Conservation (phyloP, 257 asterid species). For the Eucommia ulmoides region DNA sequence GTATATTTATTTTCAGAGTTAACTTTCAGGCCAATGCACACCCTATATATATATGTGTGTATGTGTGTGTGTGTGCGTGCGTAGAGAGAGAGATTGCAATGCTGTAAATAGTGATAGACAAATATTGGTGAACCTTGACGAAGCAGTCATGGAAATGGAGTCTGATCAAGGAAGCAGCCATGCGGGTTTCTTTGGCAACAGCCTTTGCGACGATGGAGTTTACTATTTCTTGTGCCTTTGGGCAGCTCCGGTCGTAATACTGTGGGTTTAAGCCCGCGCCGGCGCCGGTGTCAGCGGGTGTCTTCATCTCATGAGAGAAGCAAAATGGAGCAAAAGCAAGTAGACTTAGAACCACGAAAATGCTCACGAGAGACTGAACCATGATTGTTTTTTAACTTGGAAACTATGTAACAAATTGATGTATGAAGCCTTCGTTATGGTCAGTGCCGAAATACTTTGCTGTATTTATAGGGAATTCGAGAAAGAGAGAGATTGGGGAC, state of each 20-base stretch:
- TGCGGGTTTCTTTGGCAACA: constrained; percentile 26
- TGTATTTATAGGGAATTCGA: not conserved
- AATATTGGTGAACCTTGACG: constrained; percentile 41
- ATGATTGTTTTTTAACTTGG: constrained; percentile 3
- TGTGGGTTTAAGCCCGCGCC: too few relatives aligned
- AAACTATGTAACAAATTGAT: too few relatives aligned
- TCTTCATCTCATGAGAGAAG: constrained; percentile 13
- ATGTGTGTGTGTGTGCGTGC: too few relatives aligned
- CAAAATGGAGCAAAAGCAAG: constrained; percentile 16
- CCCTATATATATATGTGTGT: too few relatives aligned
- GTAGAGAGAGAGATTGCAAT: too few relatives aligned
- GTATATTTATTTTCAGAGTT: too few relatives aligned
- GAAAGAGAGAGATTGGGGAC: not conserved
- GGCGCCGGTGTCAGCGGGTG: too few relatives aligned
- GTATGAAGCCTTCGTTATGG: not conserved
- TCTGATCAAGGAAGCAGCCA: constrained; percentile 51
- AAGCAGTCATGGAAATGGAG: constrained; percentile 52
- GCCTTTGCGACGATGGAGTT: constrained; percentile 20
- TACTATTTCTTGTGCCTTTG: constrained; percentile 18
- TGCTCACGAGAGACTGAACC: constrained; percentile 9
- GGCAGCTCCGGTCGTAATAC: constrained; percentile 33
- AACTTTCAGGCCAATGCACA: too few relatives aligned
- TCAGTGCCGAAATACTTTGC: not conserved
- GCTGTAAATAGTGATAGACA: too few relatives aligned
- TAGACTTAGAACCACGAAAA: constrained; percentile 6